Conservation (phyloP, 768 basidiomycete species). For the Auriscalpium vulgare region DNA sequence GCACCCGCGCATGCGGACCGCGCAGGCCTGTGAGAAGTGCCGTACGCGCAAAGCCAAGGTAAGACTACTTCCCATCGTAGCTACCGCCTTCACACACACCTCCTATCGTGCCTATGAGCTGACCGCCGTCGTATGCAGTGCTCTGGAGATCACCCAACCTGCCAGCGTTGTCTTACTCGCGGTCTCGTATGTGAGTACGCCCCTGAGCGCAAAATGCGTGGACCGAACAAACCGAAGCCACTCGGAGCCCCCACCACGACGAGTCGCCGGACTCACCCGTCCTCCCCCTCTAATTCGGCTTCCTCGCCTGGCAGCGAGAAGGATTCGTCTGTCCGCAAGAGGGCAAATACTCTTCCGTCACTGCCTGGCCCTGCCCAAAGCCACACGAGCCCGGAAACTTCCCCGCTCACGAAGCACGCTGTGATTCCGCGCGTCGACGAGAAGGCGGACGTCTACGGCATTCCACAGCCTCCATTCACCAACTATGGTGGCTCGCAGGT, state of each 20-base stretch:
- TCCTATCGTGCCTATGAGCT: neutral
- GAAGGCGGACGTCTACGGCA: neutral
- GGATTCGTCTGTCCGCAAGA: conserved; percentile 2
- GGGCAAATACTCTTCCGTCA: conserved; percentile 11
- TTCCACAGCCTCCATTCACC: neutral
- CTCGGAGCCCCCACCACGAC: neutral
- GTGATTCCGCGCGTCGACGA: neutral
- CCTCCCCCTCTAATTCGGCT: neutral
- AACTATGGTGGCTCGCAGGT: neutral
- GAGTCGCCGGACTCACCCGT: neutral
- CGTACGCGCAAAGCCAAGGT: conserved; percentile 70
- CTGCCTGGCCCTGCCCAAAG: neutral
- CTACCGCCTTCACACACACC: neutral
- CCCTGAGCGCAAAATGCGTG: conserved; percentile 54
- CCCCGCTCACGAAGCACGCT: neutral
- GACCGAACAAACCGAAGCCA: conserved; percentile 49
- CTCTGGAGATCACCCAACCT: conserved; percentile 62
- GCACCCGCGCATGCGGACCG: conserved; percentile 58
- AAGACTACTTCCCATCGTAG: conserved; percentile 11
- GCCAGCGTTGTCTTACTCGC: conserved; percentile 53
- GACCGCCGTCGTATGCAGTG: conserved; percentile 34
- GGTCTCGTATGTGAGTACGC: conserved; percentile 61
- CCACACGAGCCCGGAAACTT: neutral
- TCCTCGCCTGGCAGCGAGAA: neutral
- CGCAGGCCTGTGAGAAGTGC: conserved; percentile 73